Conservation (phyloP, 768 basidiomycete species). For the Leccinellum luteum region DNA sequence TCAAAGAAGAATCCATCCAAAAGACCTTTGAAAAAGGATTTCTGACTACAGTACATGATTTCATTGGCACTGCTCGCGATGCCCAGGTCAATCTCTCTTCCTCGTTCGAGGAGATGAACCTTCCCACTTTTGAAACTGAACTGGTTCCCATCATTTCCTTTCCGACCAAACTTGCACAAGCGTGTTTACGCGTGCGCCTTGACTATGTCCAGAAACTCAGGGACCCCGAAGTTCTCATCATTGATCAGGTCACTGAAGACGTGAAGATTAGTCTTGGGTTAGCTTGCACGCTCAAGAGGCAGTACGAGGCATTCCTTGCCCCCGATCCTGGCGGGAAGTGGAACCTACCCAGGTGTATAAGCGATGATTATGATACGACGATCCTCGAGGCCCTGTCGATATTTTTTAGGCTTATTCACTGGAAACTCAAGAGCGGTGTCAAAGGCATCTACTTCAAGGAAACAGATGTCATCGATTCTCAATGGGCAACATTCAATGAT, state of each 20-base stretch:
- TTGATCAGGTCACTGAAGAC: conserved; percentile 93
- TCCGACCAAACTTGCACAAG: conserved; percentile 91
- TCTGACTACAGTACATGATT: conserved; percentile 80
- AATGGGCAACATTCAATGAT: conserved; percentile 93
- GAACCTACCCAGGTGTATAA: conserved; percentile 85
- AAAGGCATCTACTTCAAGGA: conserved; percentile 97
- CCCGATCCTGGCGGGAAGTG: conserved; percentile 87
- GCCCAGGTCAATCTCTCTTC: conserved; percentile 79
- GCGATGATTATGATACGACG: conserved; percentile 85
- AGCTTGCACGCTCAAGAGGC: conserved; percentile 92
- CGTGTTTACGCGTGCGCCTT: conserved; percentile 83
- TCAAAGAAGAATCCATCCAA: conserved; percentile 97
- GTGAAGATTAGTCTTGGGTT: conserved; percentile 87
- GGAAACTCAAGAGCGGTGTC: conserved; percentile 90
- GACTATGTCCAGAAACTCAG: conserved; percentile 85
- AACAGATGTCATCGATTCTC: conserved; percentile 94
- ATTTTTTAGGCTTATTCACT: conserved; percentile 93
- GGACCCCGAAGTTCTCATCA: conserved; percentile 85
- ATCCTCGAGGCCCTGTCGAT: conserved; percentile 82
- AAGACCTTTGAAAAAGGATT: conserved; percentile 91
- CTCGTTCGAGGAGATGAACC: conserved; percentile 81
- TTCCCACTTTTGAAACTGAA: conserved; percentile 88
- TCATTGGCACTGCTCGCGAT: conserved; percentile 82
- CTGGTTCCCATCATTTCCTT: conserved; percentile 93
- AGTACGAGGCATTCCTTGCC: conserved; percentile 88